Evolutionary conservation across 805 yeast genomes (phyloP), one percentile per base, ranked within the genome.

Genomic region (Saccharomycopsis sp.): DNA sequence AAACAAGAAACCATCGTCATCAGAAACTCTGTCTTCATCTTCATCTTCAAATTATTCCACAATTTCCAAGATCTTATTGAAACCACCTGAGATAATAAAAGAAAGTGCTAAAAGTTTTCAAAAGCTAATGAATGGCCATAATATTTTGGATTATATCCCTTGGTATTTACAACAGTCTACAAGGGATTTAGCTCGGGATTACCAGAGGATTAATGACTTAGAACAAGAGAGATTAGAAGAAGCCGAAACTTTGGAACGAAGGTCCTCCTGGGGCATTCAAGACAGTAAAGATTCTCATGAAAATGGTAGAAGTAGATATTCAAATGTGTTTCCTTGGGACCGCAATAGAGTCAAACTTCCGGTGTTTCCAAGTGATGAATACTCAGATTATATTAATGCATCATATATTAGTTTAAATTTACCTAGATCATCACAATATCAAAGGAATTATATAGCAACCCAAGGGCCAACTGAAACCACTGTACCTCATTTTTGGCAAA

Each of bases 401-500:
- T 84, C 94, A 0, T 77, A 83, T 60, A 64, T 85, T 4, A 68
- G 62, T 40, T 51, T 69, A 31, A 61, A 59, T n/a, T 54, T 66
- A 8, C 44, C 48, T 4, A 45, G 54, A 13, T 39, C 45, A 8
- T 38, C 44, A 4, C 19, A n/a, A 7, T 35, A 23, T 47, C 40
- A 45, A 11, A 22, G 42, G 4, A 52, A 50, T n/a, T 83, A 79
- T 57, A 79, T 84, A 26, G 85, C 87, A 0, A 68, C 83, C 1
- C 94, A 84, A 56, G 94, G 90, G 1, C 98, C 98, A 1, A 65
- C 82, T n/a, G 63, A 60, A 11, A 64, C 67, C 27, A 89, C 97
- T 0, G 71, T 76, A 51, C 77, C 77, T 2, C 95, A 93, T 59
- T 90, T 93, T 57, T 93, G 97, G 96, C 85, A 81, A 51, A 83